Conservation (phyloP, 2,329 filamentous ascomycete species). For the Onygenales sp. region DNA sequence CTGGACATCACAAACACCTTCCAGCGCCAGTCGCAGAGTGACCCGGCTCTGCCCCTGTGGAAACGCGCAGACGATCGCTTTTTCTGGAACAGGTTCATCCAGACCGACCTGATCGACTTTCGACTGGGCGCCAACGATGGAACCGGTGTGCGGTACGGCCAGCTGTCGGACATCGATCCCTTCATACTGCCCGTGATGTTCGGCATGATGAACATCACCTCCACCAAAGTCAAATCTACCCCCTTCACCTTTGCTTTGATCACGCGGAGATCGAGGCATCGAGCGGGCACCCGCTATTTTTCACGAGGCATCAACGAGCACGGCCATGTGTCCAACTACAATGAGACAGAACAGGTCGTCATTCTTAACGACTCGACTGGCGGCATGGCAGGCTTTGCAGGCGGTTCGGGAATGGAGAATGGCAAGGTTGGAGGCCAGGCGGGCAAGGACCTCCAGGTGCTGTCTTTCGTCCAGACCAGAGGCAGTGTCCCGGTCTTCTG, state of each 20-base stretch:
- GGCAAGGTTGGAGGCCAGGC: conserved; percentile 52
- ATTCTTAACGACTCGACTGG: conserved; percentile 74
- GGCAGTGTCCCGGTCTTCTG: conserved; percentile 94
- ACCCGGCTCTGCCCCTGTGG: conserved; percentile 70
- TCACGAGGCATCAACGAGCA: conserved; percentile 88
- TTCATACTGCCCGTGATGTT: conserved; percentile 95
- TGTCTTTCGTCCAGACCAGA: conserved; percentile 92
- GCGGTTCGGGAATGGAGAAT: conserved; percentile 65
- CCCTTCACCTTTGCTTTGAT: conserved; percentile 79
- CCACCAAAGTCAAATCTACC: conserved; percentile 75
- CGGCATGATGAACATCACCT: conserved; percentile 86
- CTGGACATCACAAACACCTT: conserved; percentile 95
- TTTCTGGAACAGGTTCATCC: conserved; percentile 95
- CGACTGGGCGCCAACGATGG: conserved; percentile 48
- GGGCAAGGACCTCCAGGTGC: conserved; percentile 71
- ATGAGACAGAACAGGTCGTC: conserved; percentile 91
- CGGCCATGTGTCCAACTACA: conserved; percentile 96
- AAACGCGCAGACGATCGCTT: conserved; percentile 90
- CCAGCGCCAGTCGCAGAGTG: conserved; percentile 76
- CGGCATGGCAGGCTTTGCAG: conserved; percentile 70
- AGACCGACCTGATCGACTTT: conserved; percentile 85
- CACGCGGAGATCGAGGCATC: conserved; percentile 76
- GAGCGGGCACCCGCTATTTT: conserved; percentile 88
- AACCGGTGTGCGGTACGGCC: conserved; percentile 35
- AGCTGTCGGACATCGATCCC: conserved; percentile 71